These are phyloP conservation scores for Picea abies DNA, from an alignment of 83 land plant genomes.

Conservation along the genomic window DNA sequence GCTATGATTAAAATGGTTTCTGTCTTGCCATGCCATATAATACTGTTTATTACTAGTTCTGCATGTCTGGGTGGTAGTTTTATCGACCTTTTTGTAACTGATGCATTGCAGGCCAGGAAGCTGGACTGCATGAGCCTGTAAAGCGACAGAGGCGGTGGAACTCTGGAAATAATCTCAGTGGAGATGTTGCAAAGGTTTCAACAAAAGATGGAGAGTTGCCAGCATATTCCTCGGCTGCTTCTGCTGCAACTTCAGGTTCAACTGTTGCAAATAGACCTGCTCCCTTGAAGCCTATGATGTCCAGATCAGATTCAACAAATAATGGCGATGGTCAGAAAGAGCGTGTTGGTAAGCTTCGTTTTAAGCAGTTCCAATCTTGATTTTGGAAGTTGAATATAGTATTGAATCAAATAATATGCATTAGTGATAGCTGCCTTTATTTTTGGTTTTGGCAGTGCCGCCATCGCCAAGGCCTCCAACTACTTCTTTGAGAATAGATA, in stretches of 20 bases:
- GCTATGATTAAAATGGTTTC: neutral
- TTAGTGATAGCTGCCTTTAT: neutral
- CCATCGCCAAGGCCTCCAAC: slow-evolving; percentile 72
- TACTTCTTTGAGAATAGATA: slow-evolving; percentile 81
- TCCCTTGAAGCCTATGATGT: slow-evolving; percentile 38
- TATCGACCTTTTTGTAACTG: neutral
- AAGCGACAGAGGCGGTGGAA: slow-evolving; percentile 76
- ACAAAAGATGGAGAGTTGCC: neutral
- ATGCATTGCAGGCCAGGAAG: slow-evolving; percentile 2
- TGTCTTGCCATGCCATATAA: neutral
- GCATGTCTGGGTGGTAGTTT: neutral
- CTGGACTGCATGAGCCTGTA: slow-evolving; percentile 30
- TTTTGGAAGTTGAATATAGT: neutral
- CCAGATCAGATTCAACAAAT: slow-evolving; percentile 53
- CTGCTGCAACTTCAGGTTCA: slow-evolving; percentile 9
- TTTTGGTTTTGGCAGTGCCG: slow-evolving; percentile 61
- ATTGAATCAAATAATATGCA: neutral
- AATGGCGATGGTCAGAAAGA: slow-evolving; percentile 67
- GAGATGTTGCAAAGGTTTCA: slow-evolving; percentile 38
- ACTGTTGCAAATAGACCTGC: slow-evolving; percentile 36
- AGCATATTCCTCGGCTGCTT: slow-evolving; percentile 4
- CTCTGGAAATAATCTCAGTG: slow-evolving; percentile 8
- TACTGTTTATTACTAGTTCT: neutral
- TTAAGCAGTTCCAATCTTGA: neutral
- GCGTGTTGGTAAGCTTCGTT: slow-evolving; percentile 72